Evolutionary conservation across 176 grass and related monocot genomes (phyloP).

Genomic region (Dactylis glomerata): DNA sequence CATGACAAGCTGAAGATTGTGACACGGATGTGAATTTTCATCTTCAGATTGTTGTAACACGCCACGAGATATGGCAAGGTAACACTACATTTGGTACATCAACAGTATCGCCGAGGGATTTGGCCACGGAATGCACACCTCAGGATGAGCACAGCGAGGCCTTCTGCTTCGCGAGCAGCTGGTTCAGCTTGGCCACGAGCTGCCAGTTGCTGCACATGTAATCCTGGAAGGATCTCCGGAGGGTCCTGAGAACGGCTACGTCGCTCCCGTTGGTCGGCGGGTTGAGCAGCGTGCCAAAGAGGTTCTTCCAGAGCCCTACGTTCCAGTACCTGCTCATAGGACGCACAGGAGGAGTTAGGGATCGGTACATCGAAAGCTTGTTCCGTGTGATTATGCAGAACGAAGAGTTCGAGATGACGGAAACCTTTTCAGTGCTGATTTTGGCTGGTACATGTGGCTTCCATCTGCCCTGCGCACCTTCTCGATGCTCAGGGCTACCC

Average conservation of each 20-base stretch:
- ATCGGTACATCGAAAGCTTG: background rate
- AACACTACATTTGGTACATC: background rate
- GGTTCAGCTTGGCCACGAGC: constrained; percentile 59
- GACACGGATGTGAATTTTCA: background rate
- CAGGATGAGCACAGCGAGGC: constrained; percentile 69
- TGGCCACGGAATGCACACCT: background rate
- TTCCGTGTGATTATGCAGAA: background rate
- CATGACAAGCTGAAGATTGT: background rate
- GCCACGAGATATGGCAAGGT: background rate
- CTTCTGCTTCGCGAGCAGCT: constrained; percentile 70
- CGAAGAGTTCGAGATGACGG: background rate
- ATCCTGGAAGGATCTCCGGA: constrained; percentile 64
- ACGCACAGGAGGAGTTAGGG: background rate
- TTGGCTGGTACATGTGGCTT: constrained; percentile 56
- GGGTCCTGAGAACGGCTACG: constrained; percentile 41
- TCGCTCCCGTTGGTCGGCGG: constrained; percentile 56
- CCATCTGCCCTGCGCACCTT: constrained; percentile 52
- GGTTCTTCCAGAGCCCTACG: constrained; percentile 59
- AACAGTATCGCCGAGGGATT: background rate
- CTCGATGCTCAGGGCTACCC: constrained; percentile 53
- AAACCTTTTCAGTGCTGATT: constrained; percentile 68
- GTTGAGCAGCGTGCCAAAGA: constrained; percentile 80
- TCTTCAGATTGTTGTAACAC: background rate
- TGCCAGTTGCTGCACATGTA: constrained; percentile 57
- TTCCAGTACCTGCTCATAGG: constrained; percentile 73